Base-by-base conservation (phyloP, 2,329 filamentous ascomycete genomes). In the Clonostachys rosea region DNA sequence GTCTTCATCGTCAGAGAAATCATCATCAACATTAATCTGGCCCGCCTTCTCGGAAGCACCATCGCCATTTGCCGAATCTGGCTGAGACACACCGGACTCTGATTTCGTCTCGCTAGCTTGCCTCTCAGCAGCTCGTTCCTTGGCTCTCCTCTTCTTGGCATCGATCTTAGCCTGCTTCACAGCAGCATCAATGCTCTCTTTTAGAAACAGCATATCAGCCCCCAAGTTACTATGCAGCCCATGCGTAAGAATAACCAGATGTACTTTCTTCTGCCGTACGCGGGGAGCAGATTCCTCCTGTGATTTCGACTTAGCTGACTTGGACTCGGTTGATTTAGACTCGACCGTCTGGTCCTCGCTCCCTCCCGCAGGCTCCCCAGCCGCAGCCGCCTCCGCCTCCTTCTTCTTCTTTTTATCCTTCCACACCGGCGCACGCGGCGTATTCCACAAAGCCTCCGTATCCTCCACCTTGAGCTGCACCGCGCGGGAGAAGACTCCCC, bases 171-270 rank as follows among this genome's bases (percentile, higher is more conserved):
- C 86, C 61, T 92, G 83, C 56, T 75, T 85, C 5, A 86, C 86
- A 4, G 89, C 84, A 30, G 84, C 83, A 68, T 99, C 94, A 52
- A 99, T 97, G 65, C 90, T 95, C 67, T 99, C 94, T 62, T 99
- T 99, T 64, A 99, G 70, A 62, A 89, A 99, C 17, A 99, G 74
- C 94, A 99, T 96, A 63, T 99, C 94, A 18, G 91, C 88, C 6
- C 94, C 90, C 12, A 96, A 76, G 63, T 99, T 99, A 67, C 92
- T 96, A 65, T 99, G 94, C 52, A 99, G 67, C 0, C 94, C 94
- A 69, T 99, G 94, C 0, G 94, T 97, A 44, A 99, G 69, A 34
- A 99, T 76, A 20, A 99, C 94, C 40, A 99, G 73, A 62, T 99
- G 94, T 3, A 99, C 76, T 54, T 86, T 92, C 67, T 89, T 90